Evolutionary conservation across 768 basidiomycete species (phyloP), one percentile per base, ranked within the genome.

Genomic region (Auriscalpium microsporum): DNA sequence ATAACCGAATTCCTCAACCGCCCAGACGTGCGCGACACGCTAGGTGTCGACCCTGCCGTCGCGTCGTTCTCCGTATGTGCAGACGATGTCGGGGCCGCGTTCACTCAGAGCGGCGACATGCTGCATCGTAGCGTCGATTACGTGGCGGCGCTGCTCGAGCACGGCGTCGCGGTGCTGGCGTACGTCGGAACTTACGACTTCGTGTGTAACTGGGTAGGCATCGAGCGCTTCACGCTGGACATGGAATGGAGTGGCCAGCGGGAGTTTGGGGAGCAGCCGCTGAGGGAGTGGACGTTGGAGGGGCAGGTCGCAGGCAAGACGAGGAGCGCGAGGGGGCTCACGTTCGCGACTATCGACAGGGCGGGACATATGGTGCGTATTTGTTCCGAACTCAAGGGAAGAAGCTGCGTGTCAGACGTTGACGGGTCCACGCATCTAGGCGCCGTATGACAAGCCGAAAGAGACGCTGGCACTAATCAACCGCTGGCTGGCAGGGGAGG

Each of bases 291-390:
- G 85, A 62, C 62, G 61, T 1, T 86, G 14, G 71, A 78, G 47
- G 82, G 78, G 1, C 64, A 75, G 50, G 64, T 66, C 8, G 85
- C 75, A 0, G 86, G 86, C 3, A 68, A 71, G 59, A 80, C 78
- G 37, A 77, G 82, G 61, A 74, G 71, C 48, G 74, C 73, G 21
- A 75, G 73, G 7, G 78, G 78, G 9, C 68, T 91, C 53, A 85
- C 82, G 10, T 87, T 81, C 65, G 78, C 75, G 7, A 84, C 79
- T 0, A 71, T 87, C 45, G 68, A 76, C 40, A 83, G 75, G 10
- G 87, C 85, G 16, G 87, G 87, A n/a, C 87, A 90, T 71, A 85
- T 86, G 84, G 84, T 84, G 40, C 48, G 60, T 40, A 28, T 28
- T 14, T 17, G 7, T 16, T 9, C 42, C 28, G 28, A 17, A 16